Base-by-base conservation (phyloP, 2,329 filamentous ascomycete genomes). In the Orbilia brochopaga region DNA sequence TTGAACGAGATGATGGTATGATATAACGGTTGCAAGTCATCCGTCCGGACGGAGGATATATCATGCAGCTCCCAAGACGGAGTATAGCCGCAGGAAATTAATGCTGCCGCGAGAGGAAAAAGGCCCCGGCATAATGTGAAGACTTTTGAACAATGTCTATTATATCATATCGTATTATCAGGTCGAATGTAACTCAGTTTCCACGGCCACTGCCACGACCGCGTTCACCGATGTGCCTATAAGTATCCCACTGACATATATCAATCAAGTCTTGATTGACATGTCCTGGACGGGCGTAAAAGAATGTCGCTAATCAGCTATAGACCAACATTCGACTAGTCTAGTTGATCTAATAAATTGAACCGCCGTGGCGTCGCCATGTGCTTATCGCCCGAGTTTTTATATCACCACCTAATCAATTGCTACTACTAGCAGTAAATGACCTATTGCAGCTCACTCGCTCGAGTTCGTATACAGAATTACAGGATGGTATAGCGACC, bases 11-110 rank as follows among this genome's bases (percentile, higher is more conserved):
- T 32, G 27, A 32, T 32, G 27, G 8, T 32, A 32, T 8, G 27
- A 32, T 32, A 32, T 32, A 32, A 32, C 27, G 40, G 40, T 15
- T 15, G 40, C 11, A 15, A 44, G 40, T 15, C 11, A 48, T 15
- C 44, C 17, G 19, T 23, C 11, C 15, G 44, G 15, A 48, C 19
- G 44, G 44, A 48, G 44, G 44, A 48, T 48, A 21, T 21, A 42
- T 17, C n/a, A 42, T 42, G 37, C 37, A 42, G 37, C 4, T 13
- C 37, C 37, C 44, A 48, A 48, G 44, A 48, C 44, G 44, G 44
- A 48, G 44, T 48, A 48, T 48, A 48, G 44, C 44, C 44, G 19
- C 44, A 48, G 44, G 44, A 48, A 48, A 48, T 48, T 48, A 48
- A 48, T 44, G 40, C 17, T 17, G 13, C 17, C n/a, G 15, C n/a